Conservation (phyloP, 495 filamentous ascomycete species). For the Hypoxylon cercidicola region DNA sequence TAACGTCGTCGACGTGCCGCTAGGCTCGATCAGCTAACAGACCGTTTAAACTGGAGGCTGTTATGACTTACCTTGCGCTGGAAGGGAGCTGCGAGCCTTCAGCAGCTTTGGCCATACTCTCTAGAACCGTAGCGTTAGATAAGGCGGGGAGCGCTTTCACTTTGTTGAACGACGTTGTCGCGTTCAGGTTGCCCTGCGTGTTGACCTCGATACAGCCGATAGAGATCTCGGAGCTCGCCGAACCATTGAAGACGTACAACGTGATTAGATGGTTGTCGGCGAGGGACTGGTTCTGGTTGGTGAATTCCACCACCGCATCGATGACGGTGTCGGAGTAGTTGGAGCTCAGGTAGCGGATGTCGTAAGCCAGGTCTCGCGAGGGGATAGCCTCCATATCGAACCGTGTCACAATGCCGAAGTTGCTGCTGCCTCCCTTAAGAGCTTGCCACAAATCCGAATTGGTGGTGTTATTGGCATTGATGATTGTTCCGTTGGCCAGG, state of each 20-base stretch:
- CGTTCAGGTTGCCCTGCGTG: conserved; percentile 26
- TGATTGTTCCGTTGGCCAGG: conserved; percentile 58
- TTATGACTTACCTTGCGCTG: conserved; percentile 12
- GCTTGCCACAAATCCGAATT: conserved; percentile 63
- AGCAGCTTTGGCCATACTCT: conserved; percentile 37
- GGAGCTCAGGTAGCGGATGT: conserved; percentile 22
- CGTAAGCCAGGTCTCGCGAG: conserved; percentile 41
- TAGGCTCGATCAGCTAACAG: background rate
- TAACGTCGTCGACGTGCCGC: conserved; percentile 21
- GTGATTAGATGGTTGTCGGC: conserved; percentile 36
- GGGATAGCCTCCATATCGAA: conserved; percentile 54
- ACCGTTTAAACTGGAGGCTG: too few species aligned
- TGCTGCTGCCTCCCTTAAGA: conserved; percentile 64
- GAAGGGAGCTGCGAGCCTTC: conserved; percentile 27
- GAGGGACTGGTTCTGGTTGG: conserved; percentile 39
- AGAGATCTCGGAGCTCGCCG: conserved; percentile 14
- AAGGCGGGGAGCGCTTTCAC: conserved; percentile 21
- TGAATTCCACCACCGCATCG: conserved; percentile 44
- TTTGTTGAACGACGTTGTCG: conserved; percentile 30
- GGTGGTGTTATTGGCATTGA: conserved; percentile 56
- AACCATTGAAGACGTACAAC: conserved; percentile 21
- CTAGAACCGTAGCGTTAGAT: background rate
- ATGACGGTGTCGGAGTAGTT: conserved; percentile 32
- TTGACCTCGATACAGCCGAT: conserved; percentile 34
- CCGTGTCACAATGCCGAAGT: conserved; percentile 68